Conservation (phyloP, 2,329 filamentous ascomycete genomes). For the Alternaria postmessia region DNA sequence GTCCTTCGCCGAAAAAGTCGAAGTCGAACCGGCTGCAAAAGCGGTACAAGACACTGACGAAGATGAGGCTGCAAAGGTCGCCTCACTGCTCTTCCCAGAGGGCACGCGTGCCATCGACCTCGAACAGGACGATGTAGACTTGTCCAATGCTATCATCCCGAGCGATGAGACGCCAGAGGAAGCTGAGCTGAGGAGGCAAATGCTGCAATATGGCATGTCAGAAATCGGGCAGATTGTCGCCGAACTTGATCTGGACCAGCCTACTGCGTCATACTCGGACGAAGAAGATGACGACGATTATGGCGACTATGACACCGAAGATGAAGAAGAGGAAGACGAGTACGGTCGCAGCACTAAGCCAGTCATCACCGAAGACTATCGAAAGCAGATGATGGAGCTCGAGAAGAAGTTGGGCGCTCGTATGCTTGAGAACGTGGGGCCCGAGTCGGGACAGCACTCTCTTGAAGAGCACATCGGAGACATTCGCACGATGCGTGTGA, state of each 20-base stretch:
- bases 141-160: conserved; percentile 66
- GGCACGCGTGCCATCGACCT: conserved; percentile 54
- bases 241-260: conserved; percentile 83
- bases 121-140: conserved; percentile 52
- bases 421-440: conserved; percentile 66
- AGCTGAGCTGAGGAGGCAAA: conserved; percentile 79
- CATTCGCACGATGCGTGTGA: conserved; percentile 63
- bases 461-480: conserved; percentile 62
- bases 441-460: conserved; percentile 50
- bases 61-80: conserved; percentile 41
- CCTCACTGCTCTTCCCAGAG: conserved; percentile 38
- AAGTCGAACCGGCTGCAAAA: conserved; percentile 45
- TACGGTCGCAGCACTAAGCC: conserved; percentile 75
- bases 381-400: conserved; percentile 82
- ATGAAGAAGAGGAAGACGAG: conserved; percentile 74
- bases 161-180: conserved; percentile 82
- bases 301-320: conserved; percentile 56
- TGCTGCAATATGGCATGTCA: conserved; percentile 87
- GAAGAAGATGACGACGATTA: conserved; percentile 56
- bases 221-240: conserved; percentile 93
- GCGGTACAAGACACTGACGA: conserved; percentile 19
- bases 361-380: conserved; percentile 77
- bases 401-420: conserved; percentile 75
- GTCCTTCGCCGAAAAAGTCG: conserved; percentile 68
- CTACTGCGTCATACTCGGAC: conserved; percentile 58